phyloP scores from a whole-genome alignment of 2,329 filamentous ascomycete genomes.

The Cladophialophora psammophila region DNA sequence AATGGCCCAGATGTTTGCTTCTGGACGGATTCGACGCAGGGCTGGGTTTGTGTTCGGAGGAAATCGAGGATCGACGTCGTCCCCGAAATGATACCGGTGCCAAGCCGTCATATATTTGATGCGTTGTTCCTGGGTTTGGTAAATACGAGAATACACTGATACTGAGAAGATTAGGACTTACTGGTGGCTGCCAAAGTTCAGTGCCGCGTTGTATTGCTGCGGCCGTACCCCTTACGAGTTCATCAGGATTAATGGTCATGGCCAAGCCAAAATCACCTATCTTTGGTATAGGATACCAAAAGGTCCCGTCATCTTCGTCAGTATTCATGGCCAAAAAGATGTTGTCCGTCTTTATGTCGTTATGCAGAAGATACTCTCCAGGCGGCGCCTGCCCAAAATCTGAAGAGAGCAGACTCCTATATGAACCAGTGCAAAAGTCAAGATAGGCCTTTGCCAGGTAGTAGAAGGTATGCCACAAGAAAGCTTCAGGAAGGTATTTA shows the following conservation, averaged over 20 bases:
- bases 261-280: conserved; percentile 35
- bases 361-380: conserved; percentile 30
- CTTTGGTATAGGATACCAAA: conserved; percentile 31
- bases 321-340: conserved; percentile 24
- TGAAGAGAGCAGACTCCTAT: conserved; percentile 18
- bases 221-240: conserved; percentile 8
- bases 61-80: conserved; percentile 6
- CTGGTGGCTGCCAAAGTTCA: conserved; percentile 3
- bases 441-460: conserved; percentile 26
- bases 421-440: conserved; percentile 17
- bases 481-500: conserved; percentile 33
- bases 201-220: conserved; percentile 8
- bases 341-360: conserved; percentile 33
- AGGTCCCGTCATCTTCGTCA: neutral
- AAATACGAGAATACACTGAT: neutral
- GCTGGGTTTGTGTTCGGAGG: neutral
- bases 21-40: conserved; percentile 21
- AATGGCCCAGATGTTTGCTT: conserved; percentile 31
- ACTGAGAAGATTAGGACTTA: neutral
- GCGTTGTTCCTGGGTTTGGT: conserved; percentile 7
- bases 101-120: neutral
- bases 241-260: conserved; percentile 22
- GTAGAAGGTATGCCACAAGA: conserved; percentile 36
- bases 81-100: conserved; percentile 6
- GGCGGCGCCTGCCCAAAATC: conserved; percentile 17